phyloP scores from a whole-genome alignment of 345 rosid genomes.

The Lumnitzera racemosa region DNA sequence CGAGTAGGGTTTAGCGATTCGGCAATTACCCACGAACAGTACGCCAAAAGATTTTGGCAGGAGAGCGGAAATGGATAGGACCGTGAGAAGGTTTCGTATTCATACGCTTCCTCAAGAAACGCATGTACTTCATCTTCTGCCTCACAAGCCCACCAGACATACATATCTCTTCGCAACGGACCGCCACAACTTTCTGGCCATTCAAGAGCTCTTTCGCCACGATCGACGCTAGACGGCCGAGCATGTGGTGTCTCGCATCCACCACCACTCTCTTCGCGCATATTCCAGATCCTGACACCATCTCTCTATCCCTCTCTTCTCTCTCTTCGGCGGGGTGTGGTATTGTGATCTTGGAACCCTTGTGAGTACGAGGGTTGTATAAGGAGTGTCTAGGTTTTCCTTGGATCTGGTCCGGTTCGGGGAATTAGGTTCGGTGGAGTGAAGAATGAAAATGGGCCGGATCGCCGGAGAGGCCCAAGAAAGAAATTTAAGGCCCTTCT shows the following conservation, averaged over 20 bases:
- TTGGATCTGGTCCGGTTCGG: no score
- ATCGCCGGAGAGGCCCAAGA: no score
- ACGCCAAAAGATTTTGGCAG: conserved; percentile 30
- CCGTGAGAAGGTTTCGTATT: conserved; percentile 34
- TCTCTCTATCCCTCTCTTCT: conserved; percentile 4
- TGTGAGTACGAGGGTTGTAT: no score
- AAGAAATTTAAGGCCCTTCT: no score
- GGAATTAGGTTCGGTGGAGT: no score
- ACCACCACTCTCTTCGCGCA: conserved; percentile 67
- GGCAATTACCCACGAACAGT: conserved; percentile 22
- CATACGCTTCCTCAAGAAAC: conserved; percentile 74
- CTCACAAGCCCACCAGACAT: conserved; percentile 52
- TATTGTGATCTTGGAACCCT: no score
- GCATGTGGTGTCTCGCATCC: conserved; percentile 84
- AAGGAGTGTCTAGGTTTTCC: no score
- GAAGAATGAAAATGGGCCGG: no score
- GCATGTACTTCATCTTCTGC: conserved; percentile 89
- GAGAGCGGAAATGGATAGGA: conserved; percentile 32
- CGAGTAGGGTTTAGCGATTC: background rate
- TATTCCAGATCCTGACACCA: conserved; percentile 83
- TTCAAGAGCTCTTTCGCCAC: conserved; percentile 27
- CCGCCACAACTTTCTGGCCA: conserved; percentile 30
- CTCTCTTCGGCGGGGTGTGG: background rate
- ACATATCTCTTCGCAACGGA: conserved; percentile 28
- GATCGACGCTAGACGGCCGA: conserved; percentile 57